phyloP scores from a whole-genome alignment of 371 early-diverging fungal species.

The Actinomortierella ambigua region DNA sequence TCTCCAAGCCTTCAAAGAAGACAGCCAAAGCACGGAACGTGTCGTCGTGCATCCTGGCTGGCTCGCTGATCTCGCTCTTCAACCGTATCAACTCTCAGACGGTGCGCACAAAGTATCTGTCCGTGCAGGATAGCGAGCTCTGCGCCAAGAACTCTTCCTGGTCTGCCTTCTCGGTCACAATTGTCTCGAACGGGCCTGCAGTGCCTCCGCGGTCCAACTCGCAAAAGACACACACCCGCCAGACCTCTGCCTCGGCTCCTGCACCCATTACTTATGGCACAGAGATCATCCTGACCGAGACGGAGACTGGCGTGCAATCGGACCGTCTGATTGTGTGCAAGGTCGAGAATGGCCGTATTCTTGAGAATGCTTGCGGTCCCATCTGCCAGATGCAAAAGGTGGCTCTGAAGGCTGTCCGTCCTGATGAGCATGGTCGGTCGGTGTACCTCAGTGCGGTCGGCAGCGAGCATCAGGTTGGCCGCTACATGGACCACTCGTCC shows the following conservation, averaged over 20 bases:
- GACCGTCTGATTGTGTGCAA: conserved; percentile 78
- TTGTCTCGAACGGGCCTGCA: conserved; percentile 49
- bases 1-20: conserved; percentile 89
- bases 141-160: conserved; percentile 78
- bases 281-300: conserved; percentile 70
- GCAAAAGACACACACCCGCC: conserved; percentile 30
- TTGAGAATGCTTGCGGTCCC: conserved; percentile 69
- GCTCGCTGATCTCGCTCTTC: conserved; percentile 50
- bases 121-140: conserved; percentile 58
- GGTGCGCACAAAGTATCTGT: conserved; percentile 82
- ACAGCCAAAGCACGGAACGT: conserved; percentile 79
- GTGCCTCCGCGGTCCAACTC: conserved; percentile 10
- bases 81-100: conserved; percentile 74
- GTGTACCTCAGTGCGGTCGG: conserved; percentile 41
- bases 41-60: conserved; percentile 72
- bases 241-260: conserved; percentile 12
- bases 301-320: conserved; percentile 66
- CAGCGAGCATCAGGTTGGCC: conserved; percentile 45
- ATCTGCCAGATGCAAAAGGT: conserved; percentile 89
- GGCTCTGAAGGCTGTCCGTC: conserved; percentile 64
- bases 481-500: conserved; percentile 42
- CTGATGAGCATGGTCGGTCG: conserved; percentile 19
- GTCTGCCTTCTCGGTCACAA: conserved; percentile 75
- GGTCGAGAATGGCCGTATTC: conserved; percentile 76
- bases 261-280: conserved; percentile 77